Conservation (phyloP, 805 yeast species). For the Maudiozyma turicensis region DNA sequence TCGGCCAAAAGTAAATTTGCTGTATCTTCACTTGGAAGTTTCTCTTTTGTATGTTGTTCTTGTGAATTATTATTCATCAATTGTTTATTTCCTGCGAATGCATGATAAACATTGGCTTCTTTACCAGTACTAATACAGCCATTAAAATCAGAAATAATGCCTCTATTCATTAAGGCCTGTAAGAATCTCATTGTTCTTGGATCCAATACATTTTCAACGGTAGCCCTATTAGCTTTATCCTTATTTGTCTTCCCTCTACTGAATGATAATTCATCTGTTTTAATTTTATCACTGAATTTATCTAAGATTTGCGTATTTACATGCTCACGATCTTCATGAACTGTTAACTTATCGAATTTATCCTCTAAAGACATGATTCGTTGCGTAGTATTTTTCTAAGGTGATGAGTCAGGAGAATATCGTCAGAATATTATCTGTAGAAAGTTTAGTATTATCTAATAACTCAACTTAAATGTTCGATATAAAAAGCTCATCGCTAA, state of each 20-base stretch:
- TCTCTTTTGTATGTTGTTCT: not conserved
- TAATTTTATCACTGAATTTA: constrained; percentile 54
- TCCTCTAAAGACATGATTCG: constrained; percentile 17
- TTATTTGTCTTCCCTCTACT: constrained; percentile 51
- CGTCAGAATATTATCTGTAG: too few species aligned
- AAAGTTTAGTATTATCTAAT: too few species aligned
- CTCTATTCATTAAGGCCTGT: constrained; percentile 71
- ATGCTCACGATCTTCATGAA: constrained; percentile 15
- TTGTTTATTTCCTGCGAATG: constrained; percentile 33
- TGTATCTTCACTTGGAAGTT: not conserved
- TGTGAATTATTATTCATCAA: not conserved
- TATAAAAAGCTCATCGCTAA: not conserved
- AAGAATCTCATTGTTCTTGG: constrained; percentile 85
- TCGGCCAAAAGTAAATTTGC: constrained; percentile 1
- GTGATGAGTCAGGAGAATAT: too few species aligned
- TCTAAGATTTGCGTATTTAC: constrained; percentile 44
- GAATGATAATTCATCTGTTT: constrained; percentile 47
- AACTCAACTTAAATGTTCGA: too few species aligned
- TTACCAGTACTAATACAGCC: constrained; percentile 96
- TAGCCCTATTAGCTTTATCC: constrained; percentile 89
- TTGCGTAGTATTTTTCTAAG: not conserved
- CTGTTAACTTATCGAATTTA: constrained; percentile 11
- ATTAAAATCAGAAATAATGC: constrained; percentile 73
- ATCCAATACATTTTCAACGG: constrained; percentile 93
- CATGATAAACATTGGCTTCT: constrained; percentile 97